Percentiles rank a stretch among this genome's conserved stretches.
These are phyloP conservation scores for Exophiala xenobiotica DNA, from an alignment of 2,329 filamentous ascomycete species.

Conservation along the genomic window DNA sequence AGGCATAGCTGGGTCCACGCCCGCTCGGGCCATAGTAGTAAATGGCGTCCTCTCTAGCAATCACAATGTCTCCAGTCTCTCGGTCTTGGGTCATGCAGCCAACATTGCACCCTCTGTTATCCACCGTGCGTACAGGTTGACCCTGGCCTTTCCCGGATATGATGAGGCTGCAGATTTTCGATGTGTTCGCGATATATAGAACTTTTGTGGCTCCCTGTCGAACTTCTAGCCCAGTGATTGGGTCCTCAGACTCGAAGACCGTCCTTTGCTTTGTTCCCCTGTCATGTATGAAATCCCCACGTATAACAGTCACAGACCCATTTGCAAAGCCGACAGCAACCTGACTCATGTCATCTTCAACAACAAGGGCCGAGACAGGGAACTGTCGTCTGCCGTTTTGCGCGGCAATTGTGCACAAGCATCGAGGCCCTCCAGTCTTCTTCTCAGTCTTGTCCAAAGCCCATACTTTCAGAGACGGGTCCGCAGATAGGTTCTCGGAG, in stretches of 20 bases:
- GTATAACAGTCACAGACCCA: slow-evolving; percentile 86
- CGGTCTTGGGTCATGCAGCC: slow-evolving; percentile 91
- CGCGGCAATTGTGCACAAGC: slow-evolving; percentile 79
- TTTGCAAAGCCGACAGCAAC: slow-evolving; percentile 95
- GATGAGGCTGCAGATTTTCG: slow-evolving; percentile 78
- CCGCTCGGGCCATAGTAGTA: slow-evolving; percentile 89
- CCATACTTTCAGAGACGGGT: slow-evolving; percentile 96
- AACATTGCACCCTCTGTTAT: slow-evolving; percentile 86
- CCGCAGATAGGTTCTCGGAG: slow-evolving; percentile 79
- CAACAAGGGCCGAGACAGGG: slow-evolving; percentile 87
- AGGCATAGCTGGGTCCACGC: slow-evolving; percentile 82
- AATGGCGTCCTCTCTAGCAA: slow-evolving; percentile 92
- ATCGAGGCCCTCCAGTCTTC: slow-evolving; percentile 86
- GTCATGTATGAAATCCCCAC: slow-evolving; percentile 93
- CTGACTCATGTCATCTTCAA: slow-evolving; percentile 84
- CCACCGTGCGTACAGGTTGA: slow-evolving; percentile 80
- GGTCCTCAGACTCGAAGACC: slow-evolving; percentile 95
- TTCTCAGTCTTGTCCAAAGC: slow-evolving; percentile 90
- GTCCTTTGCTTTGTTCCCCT: slow-evolving; percentile 90
- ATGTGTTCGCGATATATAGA: slow-evolving; percentile 89
- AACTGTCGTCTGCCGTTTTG: slow-evolving; percentile 91
- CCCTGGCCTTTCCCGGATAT: slow-evolving; percentile 88
- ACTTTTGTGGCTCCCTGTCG: slow-evolving; percentile 65
- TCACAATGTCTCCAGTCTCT: slow-evolving; percentile 76
- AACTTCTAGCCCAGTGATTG: slow-evolving; percentile 87